These are phyloP conservation scores for Teunomyces funiuensis DNA, from an alignment of 805 yeast genomes.

Conservation along the genomic window DNA sequence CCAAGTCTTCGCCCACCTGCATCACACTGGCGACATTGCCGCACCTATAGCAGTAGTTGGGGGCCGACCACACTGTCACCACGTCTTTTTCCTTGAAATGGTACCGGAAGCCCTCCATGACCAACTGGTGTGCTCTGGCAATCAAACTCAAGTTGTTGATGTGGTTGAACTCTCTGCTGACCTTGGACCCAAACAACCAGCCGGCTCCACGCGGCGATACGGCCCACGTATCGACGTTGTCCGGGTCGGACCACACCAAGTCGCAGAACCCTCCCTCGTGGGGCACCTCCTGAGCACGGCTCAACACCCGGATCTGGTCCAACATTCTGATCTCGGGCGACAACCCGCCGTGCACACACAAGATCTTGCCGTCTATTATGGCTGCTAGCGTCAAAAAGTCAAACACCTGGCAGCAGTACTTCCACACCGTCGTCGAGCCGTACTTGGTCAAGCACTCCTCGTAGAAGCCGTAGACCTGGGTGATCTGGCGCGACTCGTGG, in stretches of 20 bases:
- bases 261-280: constrained; percentile 99
- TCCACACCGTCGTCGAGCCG: constrained; percentile 95
- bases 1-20: constrained; percentile 86
- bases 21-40: constrained; percentile 98
- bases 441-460: constrained; percentile 93
- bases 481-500: constrained; percentile 94
- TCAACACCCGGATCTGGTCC: constrained; percentile 90
- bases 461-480: constrained; percentile 98
- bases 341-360: constrained; percentile 96
- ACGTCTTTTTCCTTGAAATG: constrained; percentile 96
- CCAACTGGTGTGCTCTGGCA: constrained; percentile 96
- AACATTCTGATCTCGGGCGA: constrained; percentile 97
- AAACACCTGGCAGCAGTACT: constrained; percentile 93
- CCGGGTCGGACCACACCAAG: constrained; percentile 97
- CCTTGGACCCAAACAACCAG: constrained; percentile 93
- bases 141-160: constrained; percentile 84
- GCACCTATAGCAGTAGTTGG: constrained; percentile 95
- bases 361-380: constrained; percentile 87
- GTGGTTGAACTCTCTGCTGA: constrained; percentile 93
- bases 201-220: constrained; percentile 98
- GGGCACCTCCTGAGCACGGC: constrained; percentile 97
- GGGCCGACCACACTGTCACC: constrained; percentile 98
- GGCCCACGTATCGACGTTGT: constrained; percentile 97
- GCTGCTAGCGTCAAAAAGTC: constrained; percentile 94
- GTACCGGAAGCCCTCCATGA: constrained; percentile 97